These are phyloP conservation scores for Thalassiosira ordinaria DNA, from an alignment of 352 stramenopile species.

Conservation along the genomic window DNA sequence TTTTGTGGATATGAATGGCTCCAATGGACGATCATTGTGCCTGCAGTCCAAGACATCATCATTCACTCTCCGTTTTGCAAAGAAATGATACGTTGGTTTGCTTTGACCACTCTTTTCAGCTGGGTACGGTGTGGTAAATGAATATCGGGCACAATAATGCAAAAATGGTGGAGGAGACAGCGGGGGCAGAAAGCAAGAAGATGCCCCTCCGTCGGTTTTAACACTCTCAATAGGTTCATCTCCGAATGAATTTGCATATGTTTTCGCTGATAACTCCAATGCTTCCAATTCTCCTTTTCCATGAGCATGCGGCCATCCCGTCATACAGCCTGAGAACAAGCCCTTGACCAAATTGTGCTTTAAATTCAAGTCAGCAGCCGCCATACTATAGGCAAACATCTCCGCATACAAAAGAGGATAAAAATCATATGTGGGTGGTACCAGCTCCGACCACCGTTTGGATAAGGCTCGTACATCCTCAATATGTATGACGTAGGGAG, in stretches of 20 bases:
- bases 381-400: slow-evolving; percentile 75
- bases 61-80: slow-evolving; percentile 54
- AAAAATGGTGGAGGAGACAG: slow-evolving; percentile 56
- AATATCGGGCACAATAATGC: slow-evolving; percentile 65
- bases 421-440: slow-evolving; percentile 60
- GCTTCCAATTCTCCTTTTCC: slow-evolving; percentile 26
- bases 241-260: slow-evolving; percentile 47
- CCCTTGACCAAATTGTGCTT: slow-evolving; percentile 55
- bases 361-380: slow-evolving; percentile 65
- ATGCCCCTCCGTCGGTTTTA: slow-evolving; percentile 16
- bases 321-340: slow-evolving; percentile 65
- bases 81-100: slow-evolving; percentile 37
- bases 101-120: neutral
- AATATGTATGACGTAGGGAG: slow-evolving; percentile 65
- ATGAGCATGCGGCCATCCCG: slow-evolving; percentile 51
- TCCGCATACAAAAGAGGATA: slow-evolving; percentile 66
- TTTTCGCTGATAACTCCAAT: slow-evolving; percentile 41
- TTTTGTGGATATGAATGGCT: slow-evolving; percentile 44
- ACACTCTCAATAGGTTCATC: neutral
- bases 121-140: slow-evolving; percentile 42
- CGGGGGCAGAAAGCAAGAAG: slow-evolving; percentile 49
- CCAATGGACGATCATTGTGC: slow-evolving; percentile 16
- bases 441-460: slow-evolving; percentile 50
- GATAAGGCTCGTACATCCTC: slow-evolving; percentile 60
- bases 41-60: slow-evolving; percentile 56